A percentile compares a stretch with the other conserved stretches of the same genome.
Evolutionary conservation across 345 rosid species (phyloP).

Genomic region (Citrus inodora): DNA sequence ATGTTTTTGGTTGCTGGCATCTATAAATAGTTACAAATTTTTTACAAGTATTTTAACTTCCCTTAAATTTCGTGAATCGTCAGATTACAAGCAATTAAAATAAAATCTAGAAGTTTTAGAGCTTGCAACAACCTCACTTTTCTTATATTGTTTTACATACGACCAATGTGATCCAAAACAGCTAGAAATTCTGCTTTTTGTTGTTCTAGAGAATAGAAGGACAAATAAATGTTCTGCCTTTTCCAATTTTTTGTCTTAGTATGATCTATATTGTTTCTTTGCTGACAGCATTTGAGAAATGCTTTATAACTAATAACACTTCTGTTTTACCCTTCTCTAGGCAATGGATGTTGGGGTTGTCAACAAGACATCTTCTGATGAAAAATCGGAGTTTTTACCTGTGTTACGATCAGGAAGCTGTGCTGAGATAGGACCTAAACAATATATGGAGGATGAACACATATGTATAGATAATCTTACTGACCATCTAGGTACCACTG

Average conservation of each 20-base stretch:
- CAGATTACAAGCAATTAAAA: background rate
- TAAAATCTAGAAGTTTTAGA: background rate
- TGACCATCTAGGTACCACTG: slow-evolving; percentile 45
- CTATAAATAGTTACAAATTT: background rate
- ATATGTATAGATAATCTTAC: slow-evolving; percentile 79
- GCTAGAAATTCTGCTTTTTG: background rate
- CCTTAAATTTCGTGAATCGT: background rate
- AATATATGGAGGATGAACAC: slow-evolving; percentile 94
- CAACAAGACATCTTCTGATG: slow-evolving; percentile 49
- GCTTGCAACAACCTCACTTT: background rate
- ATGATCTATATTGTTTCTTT: background rate
- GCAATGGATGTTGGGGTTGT: slow-evolving; percentile 60
- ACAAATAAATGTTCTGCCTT: background rate
- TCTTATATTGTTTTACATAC: background rate
- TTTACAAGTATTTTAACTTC: background rate
- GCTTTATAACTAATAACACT: slow-evolving; percentile 3
- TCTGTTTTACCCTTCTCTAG: slow-evolving; percentile 34
- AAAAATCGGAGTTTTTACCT: slow-evolving; percentile 50
- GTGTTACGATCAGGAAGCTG: slow-evolving; percentile 85
- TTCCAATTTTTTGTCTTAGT: background rate
- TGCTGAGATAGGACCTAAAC: slow-evolving; percentile 89
- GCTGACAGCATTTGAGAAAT: background rate
- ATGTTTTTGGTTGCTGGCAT: background rate
- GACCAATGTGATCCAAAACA: background rate
- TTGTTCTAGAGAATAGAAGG: background rate